Percentiles rank a stretch among this genome's conserved stretches.
Evolutionary conservation across 176 grass and related monocot species (phyloP).

Genomic region (Oryza glaberrima): DNA sequence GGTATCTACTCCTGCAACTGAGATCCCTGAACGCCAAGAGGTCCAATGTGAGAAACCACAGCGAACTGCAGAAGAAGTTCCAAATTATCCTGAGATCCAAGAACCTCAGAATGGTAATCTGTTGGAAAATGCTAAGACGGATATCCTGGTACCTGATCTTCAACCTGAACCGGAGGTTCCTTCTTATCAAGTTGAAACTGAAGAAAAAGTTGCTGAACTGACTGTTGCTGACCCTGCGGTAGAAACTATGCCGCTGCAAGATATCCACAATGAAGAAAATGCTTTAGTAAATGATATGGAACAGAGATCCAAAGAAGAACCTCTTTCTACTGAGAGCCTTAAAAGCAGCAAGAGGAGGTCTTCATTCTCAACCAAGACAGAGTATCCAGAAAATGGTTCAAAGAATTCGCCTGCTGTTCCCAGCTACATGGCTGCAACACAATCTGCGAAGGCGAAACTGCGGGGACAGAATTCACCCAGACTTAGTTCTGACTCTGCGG

Average conservation of each 20-base stretch:
- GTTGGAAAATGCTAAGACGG: conserved; percentile 46
- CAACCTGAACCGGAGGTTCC: conserved; percentile 53
- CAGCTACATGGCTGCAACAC: conserved; percentile 90
- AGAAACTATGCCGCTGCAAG: conserved; percentile 69
- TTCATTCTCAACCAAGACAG: conserved; percentile 76
- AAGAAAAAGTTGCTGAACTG: conserved; percentile 50
- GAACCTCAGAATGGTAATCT: conserved; percentile 49
- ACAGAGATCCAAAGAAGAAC: conserved; percentile 65
- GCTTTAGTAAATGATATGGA: conserved; percentile 55
- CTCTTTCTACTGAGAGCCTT: conserved; percentile 50
- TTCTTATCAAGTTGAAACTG: conserved; percentile 39
- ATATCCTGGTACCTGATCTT: conserved; percentile 47
- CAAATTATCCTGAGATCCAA: conserved; percentile 44
- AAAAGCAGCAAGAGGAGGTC: conserved; percentile 80
- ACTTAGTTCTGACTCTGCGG: conserved; percentile 67
- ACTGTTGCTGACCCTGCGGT: conserved; percentile 34
- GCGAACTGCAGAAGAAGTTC: conserved; percentile 41
- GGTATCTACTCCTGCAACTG: conserved; percentile 50
- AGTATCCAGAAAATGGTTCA: conserved; percentile 70
- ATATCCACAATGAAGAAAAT: conserved; percentile 66
- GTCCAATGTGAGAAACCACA: conserved; percentile 53
- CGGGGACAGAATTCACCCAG: conserved; percentile 77
- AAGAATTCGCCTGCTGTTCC: conserved; percentile 67
- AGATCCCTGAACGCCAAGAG: conserved; percentile 47
- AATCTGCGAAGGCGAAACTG: conserved; percentile 89